Base-by-base conservation (phyloP, 371 early-diverging fungal genomes). In the Apophysomyces ossiformis region DNA sequence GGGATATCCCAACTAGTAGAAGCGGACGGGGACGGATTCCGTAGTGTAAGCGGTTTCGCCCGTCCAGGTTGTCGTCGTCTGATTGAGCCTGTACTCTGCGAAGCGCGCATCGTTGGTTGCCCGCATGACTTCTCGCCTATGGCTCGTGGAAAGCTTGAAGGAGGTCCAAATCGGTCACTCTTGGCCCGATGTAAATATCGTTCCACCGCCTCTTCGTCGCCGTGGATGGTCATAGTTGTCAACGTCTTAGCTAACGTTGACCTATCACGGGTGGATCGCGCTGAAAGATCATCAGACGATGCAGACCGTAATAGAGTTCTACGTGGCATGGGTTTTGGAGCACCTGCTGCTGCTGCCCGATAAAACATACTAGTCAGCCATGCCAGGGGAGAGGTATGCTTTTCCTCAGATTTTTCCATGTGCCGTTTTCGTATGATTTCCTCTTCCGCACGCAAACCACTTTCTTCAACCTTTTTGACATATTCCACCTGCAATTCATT, bases 401-500 rank as follows among this genome's bases (percentile, higher is more conserved):
- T 76, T 71, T 61, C 47, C 60, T 43, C 39, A 63, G 12, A 26
- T 58, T 66, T 12, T 71, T 65, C 54, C 21, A 18, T 16, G 9
- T 26, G 54, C 0, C 70, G 60, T 26, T 75, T 82, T 11, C 73
- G 73, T 43, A 74, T 41, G 26, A 87, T 69, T 50, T 85, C 88
- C 69, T 83, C 74, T 39, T 86, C 87, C 1, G 83, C 77, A 37
- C 73, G 76, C 16, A 73, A 70, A 7, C 80, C 83, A 45, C 73
- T 85, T 60, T 86, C 80, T 37, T 84, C 82, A 13, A 92, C 85
- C 38, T 89, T 89, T 21, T 86, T 89, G 38, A 86, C 89, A 70
- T 90, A 89, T 37, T 87, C 87, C 32, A 89, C 75, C 58, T 89
- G 87, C 26, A 90, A 71, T 59, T 91, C 91, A 67, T 92, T 92